phyloP scores from a whole-genome alignment of 2,329 filamentous ascomycete species.

The Penicillium freii region DNA sequence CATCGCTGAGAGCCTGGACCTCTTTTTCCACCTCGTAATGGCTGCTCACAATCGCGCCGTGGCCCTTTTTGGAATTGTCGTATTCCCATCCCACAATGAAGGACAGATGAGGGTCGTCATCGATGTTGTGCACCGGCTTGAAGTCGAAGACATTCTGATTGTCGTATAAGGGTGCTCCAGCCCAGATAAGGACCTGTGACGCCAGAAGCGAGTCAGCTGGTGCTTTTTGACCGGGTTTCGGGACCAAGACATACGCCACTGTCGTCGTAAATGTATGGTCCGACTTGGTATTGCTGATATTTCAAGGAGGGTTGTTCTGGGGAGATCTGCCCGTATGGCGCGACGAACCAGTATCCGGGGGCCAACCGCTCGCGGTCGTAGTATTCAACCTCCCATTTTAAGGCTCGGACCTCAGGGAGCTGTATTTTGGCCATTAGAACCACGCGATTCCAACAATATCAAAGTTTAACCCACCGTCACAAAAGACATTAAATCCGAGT shows the following conservation, averaged over 20 bases:
- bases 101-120: constrained; percentile 47
- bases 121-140: constrained; percentile 45
- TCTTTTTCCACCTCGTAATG: constrained; percentile 47
- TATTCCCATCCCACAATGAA: constrained; percentile 42
- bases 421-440: constrained; percentile 14
- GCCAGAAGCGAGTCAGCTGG: constrained; percentile 8
- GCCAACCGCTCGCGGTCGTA: constrained; percentile 26
- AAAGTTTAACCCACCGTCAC: constrained; percentile 28
- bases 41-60: constrained; percentile 50
- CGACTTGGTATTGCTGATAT: constrained; percentile 45
- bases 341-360: constrained; percentile 51
- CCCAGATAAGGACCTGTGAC: constrained; percentile 48
- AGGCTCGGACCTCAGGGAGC: constrained; percentile 31
- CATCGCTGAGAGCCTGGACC: constrained; percentile 32
- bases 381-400: constrained; percentile 29
- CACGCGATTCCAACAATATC: not conserved
- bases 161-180: constrained; percentile 47
- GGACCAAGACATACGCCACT: constrained; percentile 35
- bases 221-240: not conserved
- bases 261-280: constrained; percentile 52
- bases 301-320: constrained; percentile 26
- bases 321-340: constrained; percentile 41
- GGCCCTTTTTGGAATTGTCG: constrained; percentile 43
- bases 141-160: constrained; percentile 51
- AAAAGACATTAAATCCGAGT: constrained; percentile 36